These are phyloP conservation scores for Boletus vermiculosoides DNA, from an alignment of 768 basidiomycete species.

Conservation along the genomic window DNA sequence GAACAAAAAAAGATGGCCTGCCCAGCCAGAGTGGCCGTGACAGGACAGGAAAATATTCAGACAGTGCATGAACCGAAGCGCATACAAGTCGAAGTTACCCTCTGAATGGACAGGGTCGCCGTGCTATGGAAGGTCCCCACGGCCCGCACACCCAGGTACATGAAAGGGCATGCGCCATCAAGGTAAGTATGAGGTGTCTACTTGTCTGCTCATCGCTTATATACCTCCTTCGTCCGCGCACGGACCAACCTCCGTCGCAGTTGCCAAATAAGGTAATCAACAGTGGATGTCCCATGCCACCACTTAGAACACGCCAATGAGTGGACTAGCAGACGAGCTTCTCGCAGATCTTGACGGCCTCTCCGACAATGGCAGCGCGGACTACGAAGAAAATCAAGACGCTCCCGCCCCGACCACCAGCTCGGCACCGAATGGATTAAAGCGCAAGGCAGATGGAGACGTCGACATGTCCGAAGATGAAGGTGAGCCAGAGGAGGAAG, in stretches of 20 bases:
- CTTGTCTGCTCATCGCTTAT: neutral
- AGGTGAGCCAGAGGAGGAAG: conserved; percentile 41
- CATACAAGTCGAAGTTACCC: conserved; percentile 45
- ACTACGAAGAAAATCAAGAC: conserved; percentile 44
- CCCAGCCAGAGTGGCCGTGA: conserved; percentile 50
- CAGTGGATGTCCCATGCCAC: neutral
- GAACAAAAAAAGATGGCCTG: conserved; percentile 27
- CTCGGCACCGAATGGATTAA: conserved; percentile 38
- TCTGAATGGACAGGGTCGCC: conserved; percentile 50
- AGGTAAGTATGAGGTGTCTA: conserved; percentile 53
- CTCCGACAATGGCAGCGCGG: conserved; percentile 60
- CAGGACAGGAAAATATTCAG: conserved; percentile 75
- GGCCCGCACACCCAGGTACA: conserved; percentile 52
- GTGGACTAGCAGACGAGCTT: conserved; percentile 86
- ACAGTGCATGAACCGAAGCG: conserved; percentile 72
- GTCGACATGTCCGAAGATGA: conserved; percentile 59
- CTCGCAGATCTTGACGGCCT: conserved; percentile 89
- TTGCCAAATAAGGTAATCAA: conserved; percentile 13
- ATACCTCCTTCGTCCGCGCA: conserved; percentile 6
- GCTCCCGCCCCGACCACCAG: conserved; percentile 21
- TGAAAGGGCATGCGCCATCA: conserved; percentile 60
- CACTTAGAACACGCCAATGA: conserved; percentile 46
- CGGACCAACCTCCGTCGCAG: conserved; percentile 9
- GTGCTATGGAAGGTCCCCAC: conserved; percentile 51
- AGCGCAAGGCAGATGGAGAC: conserved; percentile 61